Conservation (phyloP, 345 rosid genomes). For the Eucalyptus marginata region DNA sequence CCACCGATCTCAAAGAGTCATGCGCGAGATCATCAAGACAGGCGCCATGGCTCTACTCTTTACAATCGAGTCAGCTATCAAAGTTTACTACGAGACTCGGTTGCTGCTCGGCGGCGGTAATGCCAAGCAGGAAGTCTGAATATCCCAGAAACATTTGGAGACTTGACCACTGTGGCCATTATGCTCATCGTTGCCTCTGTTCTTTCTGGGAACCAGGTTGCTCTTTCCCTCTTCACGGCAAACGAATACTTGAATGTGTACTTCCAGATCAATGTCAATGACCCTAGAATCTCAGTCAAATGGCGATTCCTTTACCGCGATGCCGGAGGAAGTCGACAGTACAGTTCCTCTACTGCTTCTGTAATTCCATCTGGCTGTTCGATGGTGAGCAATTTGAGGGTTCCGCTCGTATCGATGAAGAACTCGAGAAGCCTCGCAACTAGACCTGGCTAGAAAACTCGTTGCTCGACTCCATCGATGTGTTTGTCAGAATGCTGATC, state of each 20-base stretch:
- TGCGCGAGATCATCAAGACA: not conserved
- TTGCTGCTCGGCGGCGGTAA: not conserved
- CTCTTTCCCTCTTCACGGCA: not conserved
- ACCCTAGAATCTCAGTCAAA: not conserved
- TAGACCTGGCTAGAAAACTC: not conserved
- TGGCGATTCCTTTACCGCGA: not conserved
- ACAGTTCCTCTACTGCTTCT: not conserved
- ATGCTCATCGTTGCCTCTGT: not conserved
- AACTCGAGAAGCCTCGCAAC: not conserved
- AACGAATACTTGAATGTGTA: not conserved
- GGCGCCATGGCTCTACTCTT: too few species aligned
- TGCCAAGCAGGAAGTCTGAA: not conserved
- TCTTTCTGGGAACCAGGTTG: not conserved
- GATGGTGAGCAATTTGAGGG: not conserved
- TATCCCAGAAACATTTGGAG: not conserved
- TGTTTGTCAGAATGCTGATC: not conserved
- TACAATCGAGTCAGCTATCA: too few species aligned
- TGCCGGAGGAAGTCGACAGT: not conserved
- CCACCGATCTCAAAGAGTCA: not conserved
- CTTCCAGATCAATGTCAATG: not conserved
- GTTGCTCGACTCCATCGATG: not conserved
- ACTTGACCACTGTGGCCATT: not conserved
- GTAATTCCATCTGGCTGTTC: not conserved
- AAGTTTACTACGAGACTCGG: not conserved
- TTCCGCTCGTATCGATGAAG: not conserved